Evolutionary conservation across 768 basidiomycete species (phyloP).

Genomic region (Astraeus odoratus): DNA sequence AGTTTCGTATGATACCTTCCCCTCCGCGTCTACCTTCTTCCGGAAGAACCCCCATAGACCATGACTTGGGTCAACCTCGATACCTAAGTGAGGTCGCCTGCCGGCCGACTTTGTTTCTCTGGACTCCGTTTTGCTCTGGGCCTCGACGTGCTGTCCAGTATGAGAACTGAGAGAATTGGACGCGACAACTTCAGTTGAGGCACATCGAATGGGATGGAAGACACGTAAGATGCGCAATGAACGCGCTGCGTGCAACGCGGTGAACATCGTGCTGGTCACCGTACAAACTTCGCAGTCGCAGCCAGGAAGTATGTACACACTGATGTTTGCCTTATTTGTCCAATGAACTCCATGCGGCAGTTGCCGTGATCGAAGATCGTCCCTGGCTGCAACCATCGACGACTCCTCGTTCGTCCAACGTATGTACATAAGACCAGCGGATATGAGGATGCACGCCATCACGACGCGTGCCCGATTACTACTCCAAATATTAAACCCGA

Average conservation of each 20-base stretch:
- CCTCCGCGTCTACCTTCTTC: conserved; percentile 42
- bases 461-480: no score
- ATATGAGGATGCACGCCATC: no score
- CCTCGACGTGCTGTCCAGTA: background rate
- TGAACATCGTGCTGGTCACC: conserved; percentile 13
- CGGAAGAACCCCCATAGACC: conserved; percentile 78
- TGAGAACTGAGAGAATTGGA: no score
- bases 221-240: conserved; percentile 12
- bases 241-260: conserved; percentile 15
- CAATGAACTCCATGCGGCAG: no score
- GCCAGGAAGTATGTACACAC: no score
- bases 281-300: no score
- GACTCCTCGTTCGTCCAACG: no score
- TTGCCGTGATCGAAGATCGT: no score
- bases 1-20: conserved; percentile 48
- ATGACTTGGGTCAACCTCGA: conserved; percentile 51
- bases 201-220: conserved; percentile 14
- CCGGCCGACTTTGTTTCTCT: conserved; percentile 18
- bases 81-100: conserved; percentile 36
- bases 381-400: no score
- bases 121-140: background rate
- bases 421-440: no score
- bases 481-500: no score
- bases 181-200: conserved; percentile 11
- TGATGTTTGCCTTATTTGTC: no score